phyloP scores from a whole-genome alignment of 371 early-diverging fungal species.

The Thermomucor indicae-seudaticae region DNA sequence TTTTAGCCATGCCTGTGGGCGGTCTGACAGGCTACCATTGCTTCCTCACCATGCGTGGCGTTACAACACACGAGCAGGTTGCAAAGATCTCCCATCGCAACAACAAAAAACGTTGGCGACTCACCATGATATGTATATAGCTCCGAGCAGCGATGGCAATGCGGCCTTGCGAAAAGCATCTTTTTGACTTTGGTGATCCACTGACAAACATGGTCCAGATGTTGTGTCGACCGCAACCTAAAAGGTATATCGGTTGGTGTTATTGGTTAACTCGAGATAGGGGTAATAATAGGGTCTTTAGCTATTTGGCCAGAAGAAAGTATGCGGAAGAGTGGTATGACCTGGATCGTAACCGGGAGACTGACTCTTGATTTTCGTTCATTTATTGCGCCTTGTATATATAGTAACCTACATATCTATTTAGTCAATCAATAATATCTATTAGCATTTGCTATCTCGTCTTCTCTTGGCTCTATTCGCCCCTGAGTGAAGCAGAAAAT shows the following conservation, averaged over 20 bases:
- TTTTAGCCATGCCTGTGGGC: slow-evolving; percentile 64
- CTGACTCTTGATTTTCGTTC: too few species aligned
- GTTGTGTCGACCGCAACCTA: slow-evolving; percentile 55
- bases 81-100: too few species aligned
- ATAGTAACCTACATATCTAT: too few species aligned
- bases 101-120: background rate
- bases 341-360: too few species aligned
- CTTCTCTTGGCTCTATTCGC: too few species aligned
- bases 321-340: slow-evolving; percentile 16
- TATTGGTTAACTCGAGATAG: too few species aligned
- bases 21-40: slow-evolving; percentile 75
- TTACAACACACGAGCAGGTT: slow-evolving; percentile 90
- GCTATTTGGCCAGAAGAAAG: slow-evolving; percentile 40
- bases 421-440: too few species aligned
- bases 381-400: too few species aligned
- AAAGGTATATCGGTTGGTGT: slow-evolving; percentile 43
- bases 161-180: slow-evolving; percentile 39
- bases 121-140: slow-evolving; percentile 14
- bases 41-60: slow-evolving; percentile 61
- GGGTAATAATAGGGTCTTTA: background rate
- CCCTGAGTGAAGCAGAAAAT: too few species aligned
- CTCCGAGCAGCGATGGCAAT: slow-evolving; percentile 44
- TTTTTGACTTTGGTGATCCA: slow-evolving; percentile 46
- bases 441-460: too few species aligned
- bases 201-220: slow-evolving; percentile 49